Evolutionary conservation across 2,329 filamentous ascomycete species (phyloP).

Genomic region (Paecilomyces sp.): DNA sequence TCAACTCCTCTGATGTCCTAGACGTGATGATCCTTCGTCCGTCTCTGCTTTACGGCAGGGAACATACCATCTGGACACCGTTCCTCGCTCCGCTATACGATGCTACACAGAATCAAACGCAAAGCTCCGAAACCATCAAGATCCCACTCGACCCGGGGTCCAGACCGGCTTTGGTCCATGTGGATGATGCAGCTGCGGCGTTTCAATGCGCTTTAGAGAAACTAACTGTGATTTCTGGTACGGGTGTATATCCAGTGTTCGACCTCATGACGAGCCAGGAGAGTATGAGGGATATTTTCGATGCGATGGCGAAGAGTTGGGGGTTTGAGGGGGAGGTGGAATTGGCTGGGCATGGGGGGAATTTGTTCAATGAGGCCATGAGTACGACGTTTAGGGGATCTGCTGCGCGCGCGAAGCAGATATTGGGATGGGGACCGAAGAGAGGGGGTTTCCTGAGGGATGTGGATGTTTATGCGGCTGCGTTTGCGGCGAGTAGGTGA

Average conservation of each 20-base stretch:
- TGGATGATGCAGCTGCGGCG: constrained; percentile 31
- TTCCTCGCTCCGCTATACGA: constrained; percentile 19
- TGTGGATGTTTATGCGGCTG: constrained; percentile 9
- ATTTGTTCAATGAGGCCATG: constrained; percentile 20
- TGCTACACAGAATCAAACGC: constrained; percentile 14
- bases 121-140: constrained; percentile 9
- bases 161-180: constrained; percentile 24
- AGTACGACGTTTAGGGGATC: constrained; percentile 15
- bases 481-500: constrained; percentile 1
- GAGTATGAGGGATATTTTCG: constrained; percentile 21
- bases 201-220: constrained; percentile 24
- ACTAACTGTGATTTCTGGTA: constrained; percentile 17
- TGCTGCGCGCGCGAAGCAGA: constrained; percentile 18
- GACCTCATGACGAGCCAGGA: constrained; percentile 27
- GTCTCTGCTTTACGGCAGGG: constrained; percentile 28
- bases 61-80: constrained; percentile 18
- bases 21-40: constrained; percentile 28
- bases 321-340: constrained; percentile 20
- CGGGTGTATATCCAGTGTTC: constrained; percentile 30
- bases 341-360: constrained; percentile 14
- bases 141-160: constrained; percentile 14
- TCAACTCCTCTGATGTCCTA: constrained; percentile 20
- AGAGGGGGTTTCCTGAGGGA: constrained; percentile 15
- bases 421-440: constrained; percentile 29
- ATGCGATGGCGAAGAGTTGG: constrained; percentile 12